Conservation (phyloP, 179 eudicot genomes). For the Corrigiola litoralis region DNA sequence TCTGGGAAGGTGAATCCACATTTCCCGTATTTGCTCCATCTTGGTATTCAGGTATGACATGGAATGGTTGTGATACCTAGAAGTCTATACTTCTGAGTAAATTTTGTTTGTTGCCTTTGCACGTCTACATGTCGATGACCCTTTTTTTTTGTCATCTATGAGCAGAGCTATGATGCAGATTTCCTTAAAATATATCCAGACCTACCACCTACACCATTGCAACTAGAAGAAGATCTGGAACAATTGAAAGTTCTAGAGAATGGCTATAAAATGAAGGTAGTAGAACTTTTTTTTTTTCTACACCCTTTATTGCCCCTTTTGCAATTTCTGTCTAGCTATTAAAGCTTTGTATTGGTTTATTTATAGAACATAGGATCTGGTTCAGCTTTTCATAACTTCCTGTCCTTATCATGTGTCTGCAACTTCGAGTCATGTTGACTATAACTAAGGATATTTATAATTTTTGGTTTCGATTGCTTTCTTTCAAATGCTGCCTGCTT, state of each 20-base stretch:
- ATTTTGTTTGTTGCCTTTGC: neutral
- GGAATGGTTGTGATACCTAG: neutral
- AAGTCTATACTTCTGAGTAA: neutral
- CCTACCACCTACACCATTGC: conserved; percentile 79
- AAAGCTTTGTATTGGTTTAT: no score
- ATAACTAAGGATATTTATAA: no score
- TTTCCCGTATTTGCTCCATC: conserved; percentile 85
- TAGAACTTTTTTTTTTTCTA: neutral
- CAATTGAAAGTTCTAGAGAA: conserved; percentile 96
- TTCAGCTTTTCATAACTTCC: no score
- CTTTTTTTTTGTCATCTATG: conserved; percentile 6
- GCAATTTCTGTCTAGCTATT: neutral
- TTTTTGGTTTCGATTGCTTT: neutral
- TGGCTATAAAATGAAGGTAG: conserved; percentile 92
- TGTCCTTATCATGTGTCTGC: neutral
- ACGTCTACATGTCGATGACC: neutral
- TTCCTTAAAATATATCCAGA: conserved; percentile 74
- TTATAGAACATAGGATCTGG: no score
- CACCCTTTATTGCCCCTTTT: neutral
- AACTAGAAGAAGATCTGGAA: conserved; percentile 95
- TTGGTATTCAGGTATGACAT: conserved; percentile 81
- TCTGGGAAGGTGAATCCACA: conserved; percentile 76
- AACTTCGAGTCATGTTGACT: no score
- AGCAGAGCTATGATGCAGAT: conserved; percentile 77
- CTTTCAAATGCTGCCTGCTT: neutral